Evolutionary conservation across 345 rosid species (phyloP).

Genomic region (Bruguiera parviflora): DNA sequence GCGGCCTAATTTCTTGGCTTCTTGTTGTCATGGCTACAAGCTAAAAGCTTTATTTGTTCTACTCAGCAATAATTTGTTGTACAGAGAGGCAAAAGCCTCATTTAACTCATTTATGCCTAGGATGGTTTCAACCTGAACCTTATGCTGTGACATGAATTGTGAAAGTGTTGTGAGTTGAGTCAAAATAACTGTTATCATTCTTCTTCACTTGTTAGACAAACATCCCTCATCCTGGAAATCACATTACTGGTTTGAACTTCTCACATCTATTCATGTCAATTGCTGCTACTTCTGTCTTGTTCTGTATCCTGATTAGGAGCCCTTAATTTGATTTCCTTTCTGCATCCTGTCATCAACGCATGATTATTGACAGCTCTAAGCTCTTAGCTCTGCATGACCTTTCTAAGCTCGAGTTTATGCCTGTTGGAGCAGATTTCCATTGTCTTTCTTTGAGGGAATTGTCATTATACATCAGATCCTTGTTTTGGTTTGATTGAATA

Average conservation of each 20-base stretch:
- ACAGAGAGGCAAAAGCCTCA: too few species aligned
- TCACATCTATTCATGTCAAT: neutral
- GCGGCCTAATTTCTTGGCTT: neutral
- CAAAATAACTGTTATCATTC: neutral
- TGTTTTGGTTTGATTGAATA: neutral
- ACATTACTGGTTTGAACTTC: neutral
- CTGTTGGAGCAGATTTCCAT: neutral
- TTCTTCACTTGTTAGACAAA: neutral
- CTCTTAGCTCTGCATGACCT: neutral
- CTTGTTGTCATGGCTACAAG: neutral
- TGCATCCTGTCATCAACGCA: neutral
- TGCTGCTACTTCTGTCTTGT: too few species aligned
- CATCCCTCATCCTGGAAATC: neutral
- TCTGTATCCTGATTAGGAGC: neutral
- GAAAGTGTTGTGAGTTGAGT: neutral
- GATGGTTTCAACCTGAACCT: neutral
- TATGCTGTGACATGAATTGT: neutral
- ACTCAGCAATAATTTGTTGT: too few species aligned
- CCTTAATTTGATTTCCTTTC: neutral
- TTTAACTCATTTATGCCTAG: neutral
- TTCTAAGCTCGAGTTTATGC: constrained; percentile 2
- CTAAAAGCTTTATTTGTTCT: neutral
- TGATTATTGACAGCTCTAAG: neutral
- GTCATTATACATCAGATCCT: neutral
- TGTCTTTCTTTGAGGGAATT: neutral